Evolutionary conservation across 257 asterid genomes (phyloP), one percentile per base, ranked within the genome.

Genomic region (Henckelia pumila): DNA sequence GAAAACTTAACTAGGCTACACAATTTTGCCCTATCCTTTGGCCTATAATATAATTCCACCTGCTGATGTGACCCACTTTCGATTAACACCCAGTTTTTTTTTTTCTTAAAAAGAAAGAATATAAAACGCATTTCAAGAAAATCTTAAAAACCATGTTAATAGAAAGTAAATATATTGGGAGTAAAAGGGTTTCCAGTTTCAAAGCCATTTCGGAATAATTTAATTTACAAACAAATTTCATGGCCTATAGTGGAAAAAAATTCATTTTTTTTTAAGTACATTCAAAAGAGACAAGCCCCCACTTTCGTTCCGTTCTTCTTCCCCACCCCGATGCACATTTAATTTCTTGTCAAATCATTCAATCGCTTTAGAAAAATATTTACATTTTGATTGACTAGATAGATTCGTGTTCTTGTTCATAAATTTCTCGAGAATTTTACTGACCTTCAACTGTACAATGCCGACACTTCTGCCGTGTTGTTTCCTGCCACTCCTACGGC

Each of bases 401-500:
- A 16, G 7, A n/a, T n/a, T n/a, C n/a, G 55, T 47, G 55, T 17
- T 9, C 17, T 5, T 26, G 21, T 37, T 20, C n/a, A n/a, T 17
- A 4, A 16, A n/a, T n/a, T 28, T 59, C 16, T 29, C 21, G n/a
- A 23, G 11, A 35, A 33, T 9, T 33, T 52, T 30, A 68, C 78
- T 59, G 68, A 88, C 96, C 98, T 86, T 91, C 68, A 91, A 82
- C 71, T 91, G 95, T 23, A 91, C 95, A 84, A 82, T 81, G 95
- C 95, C 85, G 73, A 64, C 73, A 2, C 75, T 28, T 75, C 88
- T 91, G 60, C 84, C 58, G 75, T 61, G 78, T 68, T 61, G 78
- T 68, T 85, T 87, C 3, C 90, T 72, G 47, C 80, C 73, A 29
- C 72, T 47, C 53, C 76, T 63, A 11, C 81, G 72, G 83, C 35